Conservation (phyloP, 441 rosid species). For the Adansonia gregorii region DNA sequence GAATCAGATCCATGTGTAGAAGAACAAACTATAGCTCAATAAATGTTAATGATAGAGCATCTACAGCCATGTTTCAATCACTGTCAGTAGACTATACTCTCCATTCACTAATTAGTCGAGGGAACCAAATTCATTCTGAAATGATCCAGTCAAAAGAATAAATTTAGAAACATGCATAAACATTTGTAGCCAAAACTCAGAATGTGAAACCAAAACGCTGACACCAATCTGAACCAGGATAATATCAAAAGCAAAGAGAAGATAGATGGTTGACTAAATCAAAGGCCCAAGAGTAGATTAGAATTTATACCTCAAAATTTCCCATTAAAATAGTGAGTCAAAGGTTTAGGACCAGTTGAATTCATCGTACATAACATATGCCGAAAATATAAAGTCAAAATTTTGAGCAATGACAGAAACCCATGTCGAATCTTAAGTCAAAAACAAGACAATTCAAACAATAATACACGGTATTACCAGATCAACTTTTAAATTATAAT, state of each 20-base stretch:
- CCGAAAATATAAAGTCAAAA: slow-evolving; percentile 28
- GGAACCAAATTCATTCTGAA: neutral
- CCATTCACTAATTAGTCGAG: neutral
- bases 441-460: slow-evolving; percentile 28
- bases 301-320: neutral
- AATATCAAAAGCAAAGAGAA: slow-evolving; percentile 7
- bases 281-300: slow-evolving; percentile 2
- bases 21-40: slow-evolving; percentile 13
- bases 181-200: slow-evolving; percentile 10
- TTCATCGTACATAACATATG: neutral
- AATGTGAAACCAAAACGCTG: slow-evolving; percentile 13
- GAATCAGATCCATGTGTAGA: slow-evolving; percentile 6
- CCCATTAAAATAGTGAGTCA: slow-evolving; percentile 13
- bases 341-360: slow-evolving; percentile 14
- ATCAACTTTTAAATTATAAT: slow-evolving; percentile 18
- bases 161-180: slow-evolving; percentile 7
- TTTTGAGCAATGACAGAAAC: slow-evolving; percentile 36
- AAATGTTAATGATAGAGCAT: neutral
- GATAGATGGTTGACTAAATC: slow-evolving; percentile 16
- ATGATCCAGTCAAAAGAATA: neutral
- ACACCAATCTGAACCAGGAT: slow-evolving; percentile 5
- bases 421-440: slow-evolving; percentile 43
- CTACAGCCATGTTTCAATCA: slow-evolving; percentile 10
- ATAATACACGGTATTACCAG: slow-evolving; percentile 28
- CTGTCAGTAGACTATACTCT: slow-evolving; percentile 10